Evolutionary conservation across 345 rosid species (phyloP), one percentile per base, ranked within the genome.

Genomic region (Camelina neglecta): DNA sequence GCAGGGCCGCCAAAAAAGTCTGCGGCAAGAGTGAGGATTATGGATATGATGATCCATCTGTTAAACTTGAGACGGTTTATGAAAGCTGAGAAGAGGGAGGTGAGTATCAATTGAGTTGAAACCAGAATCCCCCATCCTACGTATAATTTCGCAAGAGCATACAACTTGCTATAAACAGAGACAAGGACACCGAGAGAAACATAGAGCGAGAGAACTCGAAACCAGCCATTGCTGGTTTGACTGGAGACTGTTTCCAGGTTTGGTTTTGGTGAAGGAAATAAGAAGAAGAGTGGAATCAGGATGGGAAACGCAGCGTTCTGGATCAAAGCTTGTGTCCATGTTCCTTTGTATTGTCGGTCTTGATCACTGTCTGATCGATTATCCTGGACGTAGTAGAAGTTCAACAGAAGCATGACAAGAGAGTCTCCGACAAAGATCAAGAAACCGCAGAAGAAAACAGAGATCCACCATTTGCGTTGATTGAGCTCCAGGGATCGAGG

Each of bases 61-160:
- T 81, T 84, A 72, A 85, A 74, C 73, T 84, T 86, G 51, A 83
- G 76, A 38, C 77, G 72, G 69, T 86, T 85, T 65, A 85, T 62
- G 77, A 82, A 77, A 78, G 71, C 73, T n/a, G 86, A 82, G 67
- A 86, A 81, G 7, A 86, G 56, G 5, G 83, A 81, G 23, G 81
- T 87, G 3, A 80, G 78, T 8, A 76, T 71, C 69, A 88, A 41
- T 60, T 90, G 93, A 60, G 88, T 57, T 10, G 89, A 83, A 21
- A 82, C 48, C 51, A 82, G 74, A 11, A 79, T 38, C 9, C 81
- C 78, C 73, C 67, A 81, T 2, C 89, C 84, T 35, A 86, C 81
- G 57, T 75, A 82, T 8, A 60, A 18, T 44, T 60, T 69, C 9
- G 56, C 85, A 8, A 83, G 11, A 0, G 83, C 68, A 15, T 83